Percentiles rank a stretch among this genome's conserved stretches.
These are phyloP conservation scores for Leccinum uliginosum DNA, from an alignment of 768 basidiomycete species.

Conservation along the genomic window DNA sequence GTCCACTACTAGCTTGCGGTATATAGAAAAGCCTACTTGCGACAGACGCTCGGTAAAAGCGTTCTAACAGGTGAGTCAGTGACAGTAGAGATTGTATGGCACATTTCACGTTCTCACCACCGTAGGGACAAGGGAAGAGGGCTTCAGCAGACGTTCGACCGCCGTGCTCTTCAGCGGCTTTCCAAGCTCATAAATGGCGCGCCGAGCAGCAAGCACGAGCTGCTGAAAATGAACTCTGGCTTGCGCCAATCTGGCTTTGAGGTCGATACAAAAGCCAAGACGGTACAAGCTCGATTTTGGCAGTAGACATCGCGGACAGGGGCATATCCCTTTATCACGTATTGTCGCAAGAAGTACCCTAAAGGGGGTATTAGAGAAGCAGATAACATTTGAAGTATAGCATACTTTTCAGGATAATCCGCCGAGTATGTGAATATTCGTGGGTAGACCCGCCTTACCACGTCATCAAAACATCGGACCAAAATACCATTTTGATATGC, in stretches of 20 bases:
- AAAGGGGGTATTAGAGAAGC: background rate
- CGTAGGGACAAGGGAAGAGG: conserved; percentile 8
- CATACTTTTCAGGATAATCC: background rate
- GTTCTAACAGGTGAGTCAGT: no score
- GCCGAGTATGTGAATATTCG: background rate
- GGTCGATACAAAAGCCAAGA: no score
- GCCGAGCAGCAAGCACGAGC: background rate
- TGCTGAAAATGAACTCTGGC: background rate
- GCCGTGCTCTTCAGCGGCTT: background rate
- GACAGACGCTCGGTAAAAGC: no score
- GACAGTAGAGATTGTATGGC: no score
- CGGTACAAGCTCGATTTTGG: conserved; percentile 10
- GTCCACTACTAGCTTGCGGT: no score
- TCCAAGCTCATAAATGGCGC: conserved; percentile 7
- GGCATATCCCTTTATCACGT: conserved; percentile 23
- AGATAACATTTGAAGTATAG: background rate
- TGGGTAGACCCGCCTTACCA: background rate
- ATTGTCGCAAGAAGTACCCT: conserved; percentile 26
- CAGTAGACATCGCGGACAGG: conserved; percentile 27
- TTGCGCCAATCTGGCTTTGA: background rate
- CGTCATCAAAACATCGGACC: no score
- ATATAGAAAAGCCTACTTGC: no score
- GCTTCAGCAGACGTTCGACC: background rate
- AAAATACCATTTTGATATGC: background rate
- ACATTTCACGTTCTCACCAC: no score